A percentile compares a stretch with the other conserved stretches of the same genome.
These are phyloP conservation scores for Thalassiosira hispida DNA, from an alignment of 352 stramenopile genomes.

Conservation along the genomic window DNA sequence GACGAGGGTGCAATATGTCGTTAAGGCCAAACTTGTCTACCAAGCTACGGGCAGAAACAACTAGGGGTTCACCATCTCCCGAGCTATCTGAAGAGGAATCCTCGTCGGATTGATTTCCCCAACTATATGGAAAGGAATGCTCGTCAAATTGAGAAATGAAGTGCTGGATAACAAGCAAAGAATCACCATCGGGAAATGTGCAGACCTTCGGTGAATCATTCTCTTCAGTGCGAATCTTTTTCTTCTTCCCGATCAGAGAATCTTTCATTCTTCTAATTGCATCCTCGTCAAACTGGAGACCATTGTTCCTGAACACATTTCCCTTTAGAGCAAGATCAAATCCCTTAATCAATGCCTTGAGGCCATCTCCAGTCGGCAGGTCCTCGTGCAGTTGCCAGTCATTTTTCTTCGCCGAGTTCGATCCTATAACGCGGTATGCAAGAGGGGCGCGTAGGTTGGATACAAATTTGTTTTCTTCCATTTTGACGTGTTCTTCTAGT, in stretches of 20 bases:
- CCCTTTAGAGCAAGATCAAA: slow-evolving; percentile 11
- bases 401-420: neutral
- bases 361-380: neutral
- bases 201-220: neutral
- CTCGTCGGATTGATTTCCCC: no score
- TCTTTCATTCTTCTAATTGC: neutral
- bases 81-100: no score
- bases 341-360: neutral
- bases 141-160: no score
- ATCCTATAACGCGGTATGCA: neutral
- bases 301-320: slow-evolving; percentile 20
- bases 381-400: neutral
- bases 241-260: neutral
- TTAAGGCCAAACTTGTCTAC: no score
- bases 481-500: slow-evolving; percentile 1
- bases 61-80: no score
- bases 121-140: no score
- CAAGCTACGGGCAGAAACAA: no score
- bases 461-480: slow-evolving; percentile 10
- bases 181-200: neutral
- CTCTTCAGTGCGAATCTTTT: slow-evolving; percentile 1
- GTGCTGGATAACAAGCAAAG: slow-evolving; percentile 6
- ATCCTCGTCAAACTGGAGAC: slow-evolving; percentile 14
- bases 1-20: no score
- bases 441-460: slow-evolving; percentile 13